Evolutionary conservation across 768 basidiomycete genomes (phyloP).

Genomic region (Lentinula lateritia): DNA sequence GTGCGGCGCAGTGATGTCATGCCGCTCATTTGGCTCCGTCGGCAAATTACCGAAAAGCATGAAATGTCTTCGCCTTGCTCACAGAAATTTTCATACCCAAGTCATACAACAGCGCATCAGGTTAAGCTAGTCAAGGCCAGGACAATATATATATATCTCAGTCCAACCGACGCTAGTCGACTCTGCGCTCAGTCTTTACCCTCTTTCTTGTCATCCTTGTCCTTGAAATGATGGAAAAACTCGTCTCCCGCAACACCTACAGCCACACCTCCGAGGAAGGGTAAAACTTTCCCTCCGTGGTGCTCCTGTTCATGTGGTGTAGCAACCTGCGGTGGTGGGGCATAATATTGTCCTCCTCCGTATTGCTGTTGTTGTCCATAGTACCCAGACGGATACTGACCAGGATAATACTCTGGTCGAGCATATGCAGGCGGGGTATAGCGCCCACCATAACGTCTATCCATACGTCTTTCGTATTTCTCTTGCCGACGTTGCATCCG

Average conservation of each 20-base stretch:
- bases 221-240: neutral
- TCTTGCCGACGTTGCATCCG: neutral
- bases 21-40: neutral
- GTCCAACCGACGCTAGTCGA: no score
- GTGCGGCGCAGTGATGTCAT: neutral
- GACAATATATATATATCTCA: no score
- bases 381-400: neutral
- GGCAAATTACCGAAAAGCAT: no score
- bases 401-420: neutral
- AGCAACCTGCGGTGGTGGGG: neutral
- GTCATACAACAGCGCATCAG: no score
- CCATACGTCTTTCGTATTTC: neutral
- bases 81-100: no score
- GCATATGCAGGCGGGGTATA: neutral
- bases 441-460: neutral
- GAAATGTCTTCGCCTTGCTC: no score
- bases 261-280: neutral
- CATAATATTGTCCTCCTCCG: neutral
- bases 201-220: neutral
- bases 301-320: neutral
- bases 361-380: neutral
- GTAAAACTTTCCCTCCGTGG: neutral
- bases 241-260: neutral
- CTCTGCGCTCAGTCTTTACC: neutral
- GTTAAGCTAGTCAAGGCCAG: no score